Base-by-base conservation (phyloP, 2,329 filamentous ascomycete genomes). In the Beauveria brongniartii region DNA sequence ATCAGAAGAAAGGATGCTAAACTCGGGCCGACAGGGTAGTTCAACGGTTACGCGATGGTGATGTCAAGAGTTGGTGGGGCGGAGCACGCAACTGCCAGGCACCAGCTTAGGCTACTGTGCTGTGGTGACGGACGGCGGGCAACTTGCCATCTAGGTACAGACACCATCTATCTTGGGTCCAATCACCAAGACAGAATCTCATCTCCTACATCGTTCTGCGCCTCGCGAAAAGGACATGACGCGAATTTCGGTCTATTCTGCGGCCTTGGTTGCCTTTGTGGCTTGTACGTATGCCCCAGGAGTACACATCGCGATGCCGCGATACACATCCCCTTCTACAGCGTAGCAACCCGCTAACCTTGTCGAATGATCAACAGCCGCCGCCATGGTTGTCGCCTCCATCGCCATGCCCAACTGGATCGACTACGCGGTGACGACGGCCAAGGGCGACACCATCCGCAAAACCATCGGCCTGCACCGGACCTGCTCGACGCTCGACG, bases 381-480 rank as follows among this genome's bases (percentile, higher is more conserved):
- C 86, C 34, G 81, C 81, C 63, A 84, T 92, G 80, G 90, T 88
- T 26, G 78, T 92, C 58, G 79, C 83, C 46, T 83, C 88, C 59
- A 88, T 91, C 66, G 75, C 84, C 63, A 79, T 88, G 52, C 88
- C 90, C 18, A 78, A 84, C 73, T 94, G 90, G 90, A 77, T 92
- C 55, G 80, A 81, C 59, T 91, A 84, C 71, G 75, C 80, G 48
- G 82, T 84, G 47, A 78, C 77, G 8, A 77, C 78, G 20, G 73
- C 78, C 55, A 69, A 74, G 41, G 78, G 78, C 69, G 74, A 75
- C 62, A 76, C 71, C 41, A 77, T 80, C 65, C 76, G 77, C 65
- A 82, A 85, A 66, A 83, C 82, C 64, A 85, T 92, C 70, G 93
- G 93, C 62, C 84, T 99, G 51, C 90, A 96, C 75, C 83, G 82